Base-by-base conservation (phyloP, 2,329 filamentous ascomycete species). In the Aspergillus pseudoviridinutans region DNA sequence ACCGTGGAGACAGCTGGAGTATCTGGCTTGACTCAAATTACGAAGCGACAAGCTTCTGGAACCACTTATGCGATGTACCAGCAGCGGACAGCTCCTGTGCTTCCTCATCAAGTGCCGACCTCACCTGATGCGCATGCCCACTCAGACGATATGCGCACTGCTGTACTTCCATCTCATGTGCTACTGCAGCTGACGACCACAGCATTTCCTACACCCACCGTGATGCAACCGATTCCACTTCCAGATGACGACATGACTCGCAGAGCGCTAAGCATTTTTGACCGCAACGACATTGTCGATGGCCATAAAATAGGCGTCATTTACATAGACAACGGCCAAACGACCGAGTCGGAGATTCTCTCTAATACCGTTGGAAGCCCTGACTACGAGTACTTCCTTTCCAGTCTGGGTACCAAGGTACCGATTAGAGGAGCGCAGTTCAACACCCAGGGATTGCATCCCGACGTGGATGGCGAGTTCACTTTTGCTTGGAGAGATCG, bases 301-400 rank as follows among this genome's bases (percentile, higher is more conserved):
- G 92, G 92, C 6, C 92, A 97, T 80, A 97, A 96, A 74, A 89
- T 96, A 46, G 94, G 94, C 17, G 89, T 99, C 24, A 87, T 99
- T 44, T 99, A 97, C 73, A 88, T 97, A 61, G 92, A 89, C 54
- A 88, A 95, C 66, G 88, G 89, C 6, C 94, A 99, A 74, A 91
- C 84, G 0, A 77, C 87, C 1, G 94, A 97, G 72, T 79, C 81
- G 0, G 91, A 95, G 56, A 96, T 97, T 38, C 82, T 99, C 28
- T 84, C 89, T 66, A 99, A 99, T 64, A 86, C 90, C 3, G 87
- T 86, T 29, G 94, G 94, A 27, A 96, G 91, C 62, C 84, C 86
- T 49, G 92, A 96, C 68, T 99, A 97, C 68, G 87, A 91, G 9
- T 84, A 90, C 47, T 96, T 99, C 66, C 78, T 99, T 25, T 86